These are phyloP conservation scores for Zelonia costaricensis DNA, from an alignment of 208 protist genomes.

Conservation along the genomic window DNA sequence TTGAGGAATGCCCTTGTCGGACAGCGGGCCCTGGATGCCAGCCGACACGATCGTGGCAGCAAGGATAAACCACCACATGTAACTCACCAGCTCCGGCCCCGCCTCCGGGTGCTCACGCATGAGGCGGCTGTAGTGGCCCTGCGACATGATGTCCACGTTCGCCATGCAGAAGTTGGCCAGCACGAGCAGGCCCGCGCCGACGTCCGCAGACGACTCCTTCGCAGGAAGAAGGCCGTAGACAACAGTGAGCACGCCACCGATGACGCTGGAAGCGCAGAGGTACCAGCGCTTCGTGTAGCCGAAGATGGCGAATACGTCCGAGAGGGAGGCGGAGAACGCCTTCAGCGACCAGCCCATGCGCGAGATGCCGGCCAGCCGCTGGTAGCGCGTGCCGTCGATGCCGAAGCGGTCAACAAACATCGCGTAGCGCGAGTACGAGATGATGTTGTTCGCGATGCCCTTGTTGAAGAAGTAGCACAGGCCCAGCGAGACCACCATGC, in stretches of 20 bases:
- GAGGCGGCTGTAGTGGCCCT: conserved; percentile 73
- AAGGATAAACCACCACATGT: conserved; percentile 36
- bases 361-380: neutral
- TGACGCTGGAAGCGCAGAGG: conserved; percentile 37
- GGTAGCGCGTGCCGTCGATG: neutral
- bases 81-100: conserved; percentile 32
- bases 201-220: conserved; percentile 28
- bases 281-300: conserved; percentile 76
- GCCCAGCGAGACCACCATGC: neutral
- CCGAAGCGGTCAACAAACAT: neutral
- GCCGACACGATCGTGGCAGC: conserved; percentile 23
- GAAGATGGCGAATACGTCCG: conserved; percentile 51
- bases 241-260: conserved; percentile 36
- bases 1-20: conserved; percentile 25
- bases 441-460: neutral
- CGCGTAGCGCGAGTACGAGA: neutral
- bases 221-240: conserved; percentile 42
- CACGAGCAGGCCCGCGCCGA: conserved; percentile 46
- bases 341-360: neutral
- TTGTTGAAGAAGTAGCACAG: neutral
- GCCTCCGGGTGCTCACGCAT: conserved; percentile 34
- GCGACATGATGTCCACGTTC: conserved; percentile 69
- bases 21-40: conserved; percentile 30
- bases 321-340: conserved; percentile 1
- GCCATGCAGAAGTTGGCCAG: conserved; percentile 52